Evolutionary conservation across 192 early-diverging fungal genomes (phyloP), one percentile per base, ranked within the genome.

Genomic region (Gaertneriomyces sp.): DNA sequence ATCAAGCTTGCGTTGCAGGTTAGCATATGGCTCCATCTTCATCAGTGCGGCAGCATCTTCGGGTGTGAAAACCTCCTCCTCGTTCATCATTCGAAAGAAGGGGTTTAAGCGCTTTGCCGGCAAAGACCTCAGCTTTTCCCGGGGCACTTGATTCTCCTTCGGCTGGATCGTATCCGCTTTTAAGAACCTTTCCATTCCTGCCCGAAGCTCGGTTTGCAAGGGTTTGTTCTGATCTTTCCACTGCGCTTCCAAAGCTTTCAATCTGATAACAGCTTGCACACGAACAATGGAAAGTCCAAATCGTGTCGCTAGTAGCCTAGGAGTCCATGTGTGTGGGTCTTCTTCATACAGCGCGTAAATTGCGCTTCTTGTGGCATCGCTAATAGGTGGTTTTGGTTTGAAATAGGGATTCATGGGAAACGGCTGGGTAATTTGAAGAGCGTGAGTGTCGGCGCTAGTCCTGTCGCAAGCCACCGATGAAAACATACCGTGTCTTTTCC

Each of bases 371-470:
- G 80, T 68, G 6, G 60, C 53, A 66, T 95, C 85, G 12, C 84
- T 72, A 14, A 94, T 66, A 5, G 95, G 95, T 38, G 90, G 74
- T 68, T 79, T 70, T 8, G 90, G 89, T 53, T 82, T 85, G 83
- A 93, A 98, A 46, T 79, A 72, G 11, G 90, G 93, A 72, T 98
- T 98, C 80, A 93, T 82, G 6, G 93, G 93, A 78, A 95, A 97
- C 41, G 95, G 95, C 68, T 70, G 53, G 16, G 20, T 5, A 7
- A 40, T 16, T 4, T 5, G 14, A 45, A 45, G 10, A 45, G 44
- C 11, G 16, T 60, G 4, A 45, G 16, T n/a, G 4, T 25, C 44
- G 11, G 49, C 6, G 10, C 25, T 14, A 42, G 14, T 42, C 14
- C n/a, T 14, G 39, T 60, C 42, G 38, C 11, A 9, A 63, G 4